Evolutionary conservation across 331 rosid genomes (phyloP).

Genomic region (Arachis monticola): DNA sequence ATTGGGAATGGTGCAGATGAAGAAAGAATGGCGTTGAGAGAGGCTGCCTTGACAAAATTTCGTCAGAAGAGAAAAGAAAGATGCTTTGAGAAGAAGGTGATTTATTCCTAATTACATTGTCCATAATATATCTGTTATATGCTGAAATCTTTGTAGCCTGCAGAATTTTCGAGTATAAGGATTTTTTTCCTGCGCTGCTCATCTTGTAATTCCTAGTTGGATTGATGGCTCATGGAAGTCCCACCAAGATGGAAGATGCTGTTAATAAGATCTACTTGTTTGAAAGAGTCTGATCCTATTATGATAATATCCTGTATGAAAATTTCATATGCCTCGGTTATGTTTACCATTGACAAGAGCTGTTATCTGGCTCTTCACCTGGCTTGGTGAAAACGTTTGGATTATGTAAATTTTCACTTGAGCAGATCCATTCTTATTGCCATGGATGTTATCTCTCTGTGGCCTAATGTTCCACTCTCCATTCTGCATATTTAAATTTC

Average conservation of each 20-base stretch:
- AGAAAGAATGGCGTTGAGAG: slow-evolving; percentile 57
- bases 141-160: slow-evolving; percentile 13
- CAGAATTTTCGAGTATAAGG: slow-evolving; percentile 10
- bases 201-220: not conserved
- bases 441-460: not conserved
- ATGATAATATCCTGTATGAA: not conserved
- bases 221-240: slow-evolving; percentile 18
- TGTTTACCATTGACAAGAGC: no score
- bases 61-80: slow-evolving; percentile 74
- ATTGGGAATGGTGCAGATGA: slow-evolving; percentile 51
- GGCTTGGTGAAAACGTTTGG: no score
- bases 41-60: slow-evolving; percentile 66
- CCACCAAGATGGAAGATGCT: slow-evolving; percentile 26
- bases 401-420: no score
- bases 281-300: slow-evolving; percentile 9
- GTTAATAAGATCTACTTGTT: slow-evolving; percentile 7
- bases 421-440: not conserved
- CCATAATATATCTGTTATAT: slow-evolving; percentile 3
- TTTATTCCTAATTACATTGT: slow-evolving; percentile 17
- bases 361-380: no score
- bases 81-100: slow-evolving; percentile 77
- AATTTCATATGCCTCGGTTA: no score
- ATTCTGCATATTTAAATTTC: slow-evolving; percentile 27
- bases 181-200: slow-evolving; percentile 11
- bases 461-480: slow-evolving; percentile 12